Evolutionary conservation across 148 eudicot species (phyloP).

Genomic region (Rhododendron vialii): DNA sequence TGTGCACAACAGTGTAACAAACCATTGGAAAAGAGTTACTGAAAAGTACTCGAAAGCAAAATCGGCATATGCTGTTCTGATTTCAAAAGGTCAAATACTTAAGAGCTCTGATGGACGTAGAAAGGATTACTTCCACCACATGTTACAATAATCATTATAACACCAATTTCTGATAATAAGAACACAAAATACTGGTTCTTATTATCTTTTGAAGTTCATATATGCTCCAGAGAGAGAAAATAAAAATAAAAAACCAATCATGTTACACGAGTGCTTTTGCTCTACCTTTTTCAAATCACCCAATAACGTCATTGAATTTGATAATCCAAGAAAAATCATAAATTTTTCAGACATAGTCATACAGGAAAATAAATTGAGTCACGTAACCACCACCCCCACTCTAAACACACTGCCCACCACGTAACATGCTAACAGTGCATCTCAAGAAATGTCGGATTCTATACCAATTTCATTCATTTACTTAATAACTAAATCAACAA

Average conservation of each 20-base stretch:
- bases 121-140: no score
- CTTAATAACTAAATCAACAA: no score
- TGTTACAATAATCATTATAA: neutral
- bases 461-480: no score
- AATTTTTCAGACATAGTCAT: no score
- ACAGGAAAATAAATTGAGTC: no score
- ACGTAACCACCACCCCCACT: no score
- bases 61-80: neutral
- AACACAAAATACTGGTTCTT: neutral
- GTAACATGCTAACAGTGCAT: no score
- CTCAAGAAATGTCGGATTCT: no score
- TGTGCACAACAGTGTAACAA: neutral
- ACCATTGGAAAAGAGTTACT: neutral
- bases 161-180: neutral
- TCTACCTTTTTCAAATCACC: neutral
- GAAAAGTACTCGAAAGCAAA: neutral
- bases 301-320: neutral
- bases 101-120: neutral
- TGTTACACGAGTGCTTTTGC: neutral
- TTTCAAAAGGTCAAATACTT: neutral
- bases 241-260: neutral
- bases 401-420: no score
- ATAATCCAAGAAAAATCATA: no score
- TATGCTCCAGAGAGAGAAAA: neutral
- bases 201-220: neutral